A percentile compares a stretch with the other conserved stretches of the same genome.
Evolutionary conservation across 2,329 filamentous ascomycete species (phyloP).

Genomic region (Monilinia laxa): DNA sequence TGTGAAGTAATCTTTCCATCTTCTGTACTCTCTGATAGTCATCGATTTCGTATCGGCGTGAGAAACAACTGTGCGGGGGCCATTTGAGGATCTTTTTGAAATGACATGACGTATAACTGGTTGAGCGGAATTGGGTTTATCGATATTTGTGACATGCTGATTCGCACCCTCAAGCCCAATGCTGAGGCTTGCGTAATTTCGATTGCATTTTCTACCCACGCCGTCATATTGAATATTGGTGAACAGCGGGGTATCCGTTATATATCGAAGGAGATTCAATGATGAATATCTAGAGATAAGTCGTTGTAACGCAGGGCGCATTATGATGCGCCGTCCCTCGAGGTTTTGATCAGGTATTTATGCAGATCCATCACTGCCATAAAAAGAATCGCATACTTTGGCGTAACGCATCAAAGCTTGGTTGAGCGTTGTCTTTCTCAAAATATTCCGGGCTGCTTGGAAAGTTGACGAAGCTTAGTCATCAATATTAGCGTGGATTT

Average conservation of each 20-base stretch:
- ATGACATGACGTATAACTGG: not conserved
- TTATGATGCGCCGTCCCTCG: conserved; percentile 23
- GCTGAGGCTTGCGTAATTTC: not conserved
- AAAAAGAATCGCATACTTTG: conserved; percentile 12
- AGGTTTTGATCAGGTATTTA: not conserved
- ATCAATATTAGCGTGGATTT: conserved; percentile 23
- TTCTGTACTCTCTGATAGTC: conserved; percentile 7
- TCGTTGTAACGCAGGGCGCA: conserved; percentile 34
- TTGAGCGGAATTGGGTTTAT: not conserved
- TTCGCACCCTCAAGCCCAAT: not conserved
- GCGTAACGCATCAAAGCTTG: not conserved
- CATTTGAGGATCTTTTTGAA: conserved; percentile 5
- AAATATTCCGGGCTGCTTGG: not conserved
- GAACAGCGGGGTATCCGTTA: conserved; percentile 23
- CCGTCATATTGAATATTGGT: not conserved
- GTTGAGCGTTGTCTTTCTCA: conserved; percentile 1
- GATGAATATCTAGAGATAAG: conserved; percentile 38
- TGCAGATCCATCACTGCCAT: conserved; percentile 18
- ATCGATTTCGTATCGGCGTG: conserved; percentile 1
- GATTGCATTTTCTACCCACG: conserved; percentile 11
- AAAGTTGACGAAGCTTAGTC: conserved; percentile 28
- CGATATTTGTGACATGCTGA: not conserved
- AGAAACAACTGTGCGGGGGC: not conserved
- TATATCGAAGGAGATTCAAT: conserved; percentile 33
- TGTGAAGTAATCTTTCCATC: conserved; percentile 26